Conservation (phyloP, 1,284 basidiomycete genomes). For the Peniophora sp. region DNA sequence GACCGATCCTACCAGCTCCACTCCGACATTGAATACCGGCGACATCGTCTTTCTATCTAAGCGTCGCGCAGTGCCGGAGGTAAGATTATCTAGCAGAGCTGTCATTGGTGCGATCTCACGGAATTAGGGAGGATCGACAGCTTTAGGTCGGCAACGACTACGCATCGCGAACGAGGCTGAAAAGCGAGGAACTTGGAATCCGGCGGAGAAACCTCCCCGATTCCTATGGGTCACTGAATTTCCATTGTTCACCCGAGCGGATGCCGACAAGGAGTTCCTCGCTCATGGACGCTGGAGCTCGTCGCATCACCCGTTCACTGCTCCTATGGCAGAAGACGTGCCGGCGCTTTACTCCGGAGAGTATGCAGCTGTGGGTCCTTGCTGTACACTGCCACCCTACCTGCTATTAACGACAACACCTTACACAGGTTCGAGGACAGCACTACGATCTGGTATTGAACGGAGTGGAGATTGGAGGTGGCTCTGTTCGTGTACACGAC, state of each 20-base stretch:
- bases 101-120: conserved; percentile 1
- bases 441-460: conserved; percentile 98
- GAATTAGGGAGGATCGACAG: conserved; percentile 74
- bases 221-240: conserved; percentile 97
- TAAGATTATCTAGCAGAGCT: conserved; percentile 16
- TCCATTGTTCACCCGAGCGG: conserved; percentile 85
- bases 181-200: conserved; percentile 6
- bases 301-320: conserved; percentile 93
- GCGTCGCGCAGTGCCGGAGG: conserved; percentile 37
- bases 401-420: too few species aligned
- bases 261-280: conserved; percentile 82
- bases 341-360: conserved; percentile 63
- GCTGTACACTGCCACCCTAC: neutral
- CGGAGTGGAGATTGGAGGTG: conserved; percentile 90
- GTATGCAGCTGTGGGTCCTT: conserved; percentile 47
- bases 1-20: neutral
- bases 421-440: conserved; percentile 79
- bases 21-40: conserved; percentile 2
- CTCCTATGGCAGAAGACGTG: conserved; percentile 88
- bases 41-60: conserved; percentile 38
- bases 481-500: conserved; percentile 90
- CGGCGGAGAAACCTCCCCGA: conserved; percentile 62
- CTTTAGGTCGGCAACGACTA: conserved; percentile 69
- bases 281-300: conserved; percentile 85
- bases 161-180: conserved; percentile 43